A percentile compares a stretch with the other conserved stretches of the same genome.
Evolutionary conservation across 768 basidiomycete species (phyloP).

Genomic region (Suillus bovinus): DNA sequence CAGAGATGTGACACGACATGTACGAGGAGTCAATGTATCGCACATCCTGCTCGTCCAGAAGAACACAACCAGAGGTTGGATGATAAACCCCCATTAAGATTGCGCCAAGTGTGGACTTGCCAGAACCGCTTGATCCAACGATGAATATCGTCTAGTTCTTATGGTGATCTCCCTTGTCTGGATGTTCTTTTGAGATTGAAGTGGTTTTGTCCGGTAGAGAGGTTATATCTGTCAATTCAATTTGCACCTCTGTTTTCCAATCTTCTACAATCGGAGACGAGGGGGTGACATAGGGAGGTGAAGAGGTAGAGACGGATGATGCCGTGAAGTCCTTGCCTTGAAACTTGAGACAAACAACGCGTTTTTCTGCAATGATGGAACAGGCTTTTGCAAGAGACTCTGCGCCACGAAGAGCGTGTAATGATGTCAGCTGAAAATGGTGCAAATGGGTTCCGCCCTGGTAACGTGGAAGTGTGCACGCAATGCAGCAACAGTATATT

Average conservation of each 20-base stretch:
- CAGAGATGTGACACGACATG: slow-evolving; percentile 68
- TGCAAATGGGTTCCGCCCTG: slow-evolving; percentile 44
- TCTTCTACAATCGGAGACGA: slow-evolving; percentile 26
- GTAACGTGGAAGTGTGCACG: slow-evolving; percentile 1
- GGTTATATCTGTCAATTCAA: slow-evolving; percentile 5
- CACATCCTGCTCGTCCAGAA: slow-evolving; percentile 80
- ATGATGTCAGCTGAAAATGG: slow-evolving; percentile 38
- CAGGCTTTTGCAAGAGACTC: slow-evolving; percentile 41
- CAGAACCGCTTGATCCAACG: slow-evolving; percentile 76
- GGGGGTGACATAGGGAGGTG: slow-evolving; percentile 21
- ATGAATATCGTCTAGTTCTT: slow-evolving; percentile 65
- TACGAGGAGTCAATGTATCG: slow-evolving; percentile 70
- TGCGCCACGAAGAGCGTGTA: slow-evolving; percentile 44
- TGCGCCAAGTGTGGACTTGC: slow-evolving; percentile 72
- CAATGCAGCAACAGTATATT: not conserved
- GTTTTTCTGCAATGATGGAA: slow-evolving; percentile 22
- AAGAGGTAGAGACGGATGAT: slow-evolving; percentile 13
- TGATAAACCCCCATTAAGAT: slow-evolving; percentile 74
- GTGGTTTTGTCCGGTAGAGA: slow-evolving; percentile 1
- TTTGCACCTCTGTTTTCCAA: slow-evolving; percentile 9
- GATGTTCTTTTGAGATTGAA: slow-evolving; percentile 2
- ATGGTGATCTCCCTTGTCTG: slow-evolving; percentile 8
- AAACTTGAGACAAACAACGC: slow-evolving; percentile 46
- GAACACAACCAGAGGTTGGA: slow-evolving; percentile 61
- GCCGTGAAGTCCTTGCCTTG: slow-evolving; percentile 9